These are phyloP conservation scores for Trichocomaceae sp. DNA, from an alignment of 2,329 filamentous ascomycete genomes.

Conservation along the genomic window DNA sequence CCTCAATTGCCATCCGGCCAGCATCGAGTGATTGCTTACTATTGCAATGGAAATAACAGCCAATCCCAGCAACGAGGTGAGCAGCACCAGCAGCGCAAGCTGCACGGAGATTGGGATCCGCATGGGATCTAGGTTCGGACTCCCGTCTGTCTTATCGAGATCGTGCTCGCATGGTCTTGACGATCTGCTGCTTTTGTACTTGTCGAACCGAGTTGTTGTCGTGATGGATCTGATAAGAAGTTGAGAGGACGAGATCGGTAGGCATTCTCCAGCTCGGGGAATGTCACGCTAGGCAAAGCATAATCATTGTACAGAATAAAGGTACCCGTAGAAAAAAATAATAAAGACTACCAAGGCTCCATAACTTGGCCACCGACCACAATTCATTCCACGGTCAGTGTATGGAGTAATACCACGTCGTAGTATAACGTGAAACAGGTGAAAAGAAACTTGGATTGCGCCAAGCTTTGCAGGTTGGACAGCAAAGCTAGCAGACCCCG, in stretches of 20 bases:
- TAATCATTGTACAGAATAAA: too few relatives aligned
- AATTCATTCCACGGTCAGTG: not conserved
- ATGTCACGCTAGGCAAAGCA: not conserved
- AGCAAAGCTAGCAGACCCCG: not conserved
- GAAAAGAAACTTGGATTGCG: not conserved
- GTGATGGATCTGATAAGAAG: not conserved
- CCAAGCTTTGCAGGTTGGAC: not conserved
- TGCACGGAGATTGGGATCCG: constrained; percentile 83
- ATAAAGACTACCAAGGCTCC: not conserved
- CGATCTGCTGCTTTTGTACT: not conserved
- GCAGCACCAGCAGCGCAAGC: constrained; percentile 70
- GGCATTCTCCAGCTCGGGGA: not conserved
- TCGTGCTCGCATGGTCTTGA: not conserved
- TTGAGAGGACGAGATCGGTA: not conserved
- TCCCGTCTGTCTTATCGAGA: not conserved
- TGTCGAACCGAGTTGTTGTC: not conserved
- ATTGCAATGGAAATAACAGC: constrained; percentile 69
- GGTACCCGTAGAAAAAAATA: too few relatives aligned
- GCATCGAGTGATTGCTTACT: constrained; percentile 15
- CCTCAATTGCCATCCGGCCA: not conserved
- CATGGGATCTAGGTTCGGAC: constrained; percentile 46
- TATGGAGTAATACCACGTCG: too few relatives aligned
- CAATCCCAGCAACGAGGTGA: constrained; percentile 67
- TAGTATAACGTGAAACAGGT: not conserved
- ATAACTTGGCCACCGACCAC: not conserved